Conservation (phyloP, 78 protist species). For the Dictyostelium intermedium region DNA sequence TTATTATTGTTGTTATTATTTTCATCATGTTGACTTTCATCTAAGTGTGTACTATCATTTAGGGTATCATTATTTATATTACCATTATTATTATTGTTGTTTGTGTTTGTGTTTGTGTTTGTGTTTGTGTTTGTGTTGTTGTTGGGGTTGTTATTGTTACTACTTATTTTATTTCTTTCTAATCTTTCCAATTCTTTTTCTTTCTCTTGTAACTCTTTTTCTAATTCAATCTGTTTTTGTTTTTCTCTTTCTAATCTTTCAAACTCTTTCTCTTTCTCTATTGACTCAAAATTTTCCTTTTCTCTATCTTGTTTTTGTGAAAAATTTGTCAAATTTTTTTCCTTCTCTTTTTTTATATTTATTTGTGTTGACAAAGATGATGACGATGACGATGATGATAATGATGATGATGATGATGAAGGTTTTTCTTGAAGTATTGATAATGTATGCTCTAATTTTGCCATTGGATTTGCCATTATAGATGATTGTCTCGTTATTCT, state of each 20-base stretch:
- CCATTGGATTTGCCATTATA: neutral
- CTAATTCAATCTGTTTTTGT: neutral
- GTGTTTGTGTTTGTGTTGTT: too few species aligned
- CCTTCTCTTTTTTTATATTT: neutral
- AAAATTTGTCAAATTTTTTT: neutral
- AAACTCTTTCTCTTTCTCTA: neutral
- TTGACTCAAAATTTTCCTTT: neutral
- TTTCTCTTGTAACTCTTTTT: neutral
- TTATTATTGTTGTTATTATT: neutral
- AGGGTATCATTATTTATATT: neutral
- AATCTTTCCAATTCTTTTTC: too few species aligned
- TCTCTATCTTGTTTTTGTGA: neutral
- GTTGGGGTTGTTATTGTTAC: neutral
- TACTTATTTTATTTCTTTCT: neutral
- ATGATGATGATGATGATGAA: neutral
- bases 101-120: too few species aligned
- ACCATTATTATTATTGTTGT: too few species aligned
- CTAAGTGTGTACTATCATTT: neutral
- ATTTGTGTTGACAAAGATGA: neutral
- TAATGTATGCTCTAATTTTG: neutral
- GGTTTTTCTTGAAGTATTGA: neutral
- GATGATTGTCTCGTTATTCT: conserved; percentile 11
- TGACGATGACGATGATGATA: neutral
- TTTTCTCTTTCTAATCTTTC: conserved; percentile 1
- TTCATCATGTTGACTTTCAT: neutral